Conservation (phyloP, 352 stramenopile genomes). For the Pythium oligandrum region DNA sequence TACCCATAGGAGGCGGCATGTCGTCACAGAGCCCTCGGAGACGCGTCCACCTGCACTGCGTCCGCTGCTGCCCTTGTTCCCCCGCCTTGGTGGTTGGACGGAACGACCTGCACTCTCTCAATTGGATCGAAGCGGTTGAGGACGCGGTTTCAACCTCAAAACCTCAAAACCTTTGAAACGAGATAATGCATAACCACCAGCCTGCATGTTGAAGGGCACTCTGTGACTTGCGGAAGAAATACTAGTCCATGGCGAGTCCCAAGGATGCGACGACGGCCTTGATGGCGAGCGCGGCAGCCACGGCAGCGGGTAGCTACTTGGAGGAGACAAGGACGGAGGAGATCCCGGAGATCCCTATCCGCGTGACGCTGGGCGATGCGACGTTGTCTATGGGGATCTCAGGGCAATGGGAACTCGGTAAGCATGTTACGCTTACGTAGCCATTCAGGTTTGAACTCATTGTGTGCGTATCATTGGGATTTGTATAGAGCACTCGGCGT, state of each 20-base stretch:
- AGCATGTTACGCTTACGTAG: not conserved
- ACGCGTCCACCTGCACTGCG: not conserved
- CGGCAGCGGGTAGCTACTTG: not conserved
- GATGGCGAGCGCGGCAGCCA: not conserved
- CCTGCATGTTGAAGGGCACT: slow-evolving; percentile 2
- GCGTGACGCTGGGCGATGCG: slow-evolving; percentile 46
- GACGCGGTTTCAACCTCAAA: slow-evolving; percentile 17
- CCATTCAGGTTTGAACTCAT: not conserved
- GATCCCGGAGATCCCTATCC: slow-evolving; percentile 42
- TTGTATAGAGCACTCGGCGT: slow-evolving; percentile 45
- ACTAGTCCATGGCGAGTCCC: slow-evolving; percentile 13
- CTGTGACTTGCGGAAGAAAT: not conserved
- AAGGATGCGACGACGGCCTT: slow-evolving; percentile 10
- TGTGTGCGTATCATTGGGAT: not conserved
- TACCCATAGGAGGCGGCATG: not conserved
- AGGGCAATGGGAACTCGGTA: slow-evolving; percentile 70
- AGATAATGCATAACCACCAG: slow-evolving; percentile 14
- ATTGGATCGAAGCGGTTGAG: slow-evolving; percentile 11
- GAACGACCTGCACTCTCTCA: slow-evolving; percentile 14
- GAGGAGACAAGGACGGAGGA: no score
- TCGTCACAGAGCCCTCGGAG: not conserved
- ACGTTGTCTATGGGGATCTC: slow-evolving; percentile 35
- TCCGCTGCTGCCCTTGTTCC: not conserved
- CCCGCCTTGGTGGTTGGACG: slow-evolving; percentile 3
- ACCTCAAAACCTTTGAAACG: slow-evolving; percentile 14